Base-by-base conservation (phyloP, 1,284 basidiomycete species). In the Ganoderma lucidum region DNA sequence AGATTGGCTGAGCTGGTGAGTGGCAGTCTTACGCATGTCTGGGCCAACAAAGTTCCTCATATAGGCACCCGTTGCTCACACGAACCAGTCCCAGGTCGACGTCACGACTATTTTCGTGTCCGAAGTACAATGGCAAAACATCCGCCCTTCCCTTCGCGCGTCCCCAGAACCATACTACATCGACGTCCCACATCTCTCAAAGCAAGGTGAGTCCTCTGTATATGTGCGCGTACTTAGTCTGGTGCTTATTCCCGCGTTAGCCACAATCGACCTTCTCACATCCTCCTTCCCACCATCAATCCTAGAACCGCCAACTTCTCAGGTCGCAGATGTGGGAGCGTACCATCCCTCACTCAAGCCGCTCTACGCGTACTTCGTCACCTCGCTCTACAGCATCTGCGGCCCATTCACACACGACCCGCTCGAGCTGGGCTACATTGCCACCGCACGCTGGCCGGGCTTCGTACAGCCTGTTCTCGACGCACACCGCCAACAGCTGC, bases 391-490 rank as follows among this genome's bases (percentile, higher is more conserved):
- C 75, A 86, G 90, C 59, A 83, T 89, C 12, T 89, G 93, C 75
- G 85, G 86, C 4, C 85, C 89, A 5, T 93, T 92, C 76, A 88
- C 88, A 0, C 86, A 86, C 23, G 89, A 94, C 71, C 87, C 90
- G 0, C 76, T 86, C 59, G 94, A 96, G 77, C 83, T 96, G 0
- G 86, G 88, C 53, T 95, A 95, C 76, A 86, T 96, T 48, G 88
- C 92, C 1, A 86, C 88, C 0, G 90, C 94, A 6, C 86, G 92
- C 14, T 96, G 95, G 94, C 93, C 93, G 0, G 89, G 88, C 0
- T 94, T 93, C 74, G 85, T 90, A 1, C 84, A 88, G 64, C 92
- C 92, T 0, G 75, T 94, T 6, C 77, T 93, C 2, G 87, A 88
- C 65, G 86, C 87, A 42, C 83, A 90, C 70, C 76, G 72, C 23